Conservation (phyloP, 176 grass and related monocot genomes). For the Oryza coarctata region DNA sequence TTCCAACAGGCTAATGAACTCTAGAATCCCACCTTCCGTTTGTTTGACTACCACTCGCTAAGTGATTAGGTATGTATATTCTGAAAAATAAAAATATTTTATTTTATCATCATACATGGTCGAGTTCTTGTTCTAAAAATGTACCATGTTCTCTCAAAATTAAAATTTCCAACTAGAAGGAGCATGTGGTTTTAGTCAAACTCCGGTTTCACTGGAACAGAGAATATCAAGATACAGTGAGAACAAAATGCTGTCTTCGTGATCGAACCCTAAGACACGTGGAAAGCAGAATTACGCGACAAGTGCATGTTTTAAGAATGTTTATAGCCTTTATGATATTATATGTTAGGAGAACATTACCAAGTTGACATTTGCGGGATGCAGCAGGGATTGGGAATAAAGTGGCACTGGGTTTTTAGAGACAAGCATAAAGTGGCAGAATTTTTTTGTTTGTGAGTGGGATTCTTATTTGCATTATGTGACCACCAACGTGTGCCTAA, state of each 20-base stretch:
- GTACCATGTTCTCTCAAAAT: neutral
- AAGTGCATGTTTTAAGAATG: constrained; percentile 32
- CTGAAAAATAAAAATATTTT: neutral
- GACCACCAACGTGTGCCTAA: neutral
- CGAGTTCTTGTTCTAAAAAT: neutral
- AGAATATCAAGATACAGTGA: constrained; percentile 10
- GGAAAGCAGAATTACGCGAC: constrained; percentile 26
- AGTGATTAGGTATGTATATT: neutral
- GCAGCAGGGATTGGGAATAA: constrained; percentile 35
- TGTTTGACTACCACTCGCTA: neutral
- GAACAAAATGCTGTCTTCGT: constrained; percentile 27
- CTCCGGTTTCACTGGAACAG: neutral
- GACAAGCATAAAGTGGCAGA: constrained; percentile 32
- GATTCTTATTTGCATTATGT: constrained; percentile 35
- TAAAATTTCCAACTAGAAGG: neutral
- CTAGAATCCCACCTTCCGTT: neutral
- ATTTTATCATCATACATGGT: neutral
- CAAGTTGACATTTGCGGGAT: constrained; percentile 34
- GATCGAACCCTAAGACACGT: constrained; percentile 12
- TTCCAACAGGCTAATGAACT: neutral
- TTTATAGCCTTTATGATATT: constrained; percentile 24
- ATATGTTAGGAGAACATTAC: constrained; percentile 36
- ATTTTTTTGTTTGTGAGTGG: constrained; percentile 22
- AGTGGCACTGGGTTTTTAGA: constrained; percentile 23
- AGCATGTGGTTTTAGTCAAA: neutral